These are phyloP conservation scores for Orbilia quercus DNA, from an alignment of 2,329 filamentous ascomycete genomes.

Conservation along the genomic window DNA sequence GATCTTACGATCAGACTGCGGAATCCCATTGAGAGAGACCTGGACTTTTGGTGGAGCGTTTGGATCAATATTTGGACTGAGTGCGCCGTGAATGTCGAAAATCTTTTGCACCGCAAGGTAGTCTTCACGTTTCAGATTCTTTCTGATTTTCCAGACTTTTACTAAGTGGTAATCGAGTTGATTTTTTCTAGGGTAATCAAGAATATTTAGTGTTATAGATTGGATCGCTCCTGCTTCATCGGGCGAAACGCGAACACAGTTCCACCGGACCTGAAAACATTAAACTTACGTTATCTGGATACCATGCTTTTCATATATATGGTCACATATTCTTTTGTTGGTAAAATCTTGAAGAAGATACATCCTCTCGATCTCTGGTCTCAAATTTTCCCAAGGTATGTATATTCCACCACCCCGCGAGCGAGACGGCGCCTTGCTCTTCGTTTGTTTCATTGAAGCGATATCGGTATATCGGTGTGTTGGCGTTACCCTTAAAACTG, in stretches of 20 bases:
- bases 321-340: background rate
- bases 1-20: constrained; percentile 1
- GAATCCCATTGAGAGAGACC: constrained; percentile 7
- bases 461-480: too few species aligned
- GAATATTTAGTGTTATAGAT: too few species aligned
- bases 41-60: background rate
- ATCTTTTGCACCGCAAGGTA: constrained; percentile 5
- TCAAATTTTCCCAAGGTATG: background rate
- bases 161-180: constrained; percentile 14
- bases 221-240: too few species aligned
- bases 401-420: too few species aligned
- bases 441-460: too few species aligned
- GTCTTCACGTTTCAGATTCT: constrained; percentile 22
- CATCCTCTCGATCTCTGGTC: background rate
- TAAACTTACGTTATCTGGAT: constrained; percentile 8
- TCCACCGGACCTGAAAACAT: too few species aligned
- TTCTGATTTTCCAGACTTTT: constrained; percentile 19
- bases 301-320: background rate
- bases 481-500: too few species aligned
- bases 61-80: background rate
- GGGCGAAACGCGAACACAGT: too few species aligned
- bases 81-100: background rate
- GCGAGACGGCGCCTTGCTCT: too few species aligned
- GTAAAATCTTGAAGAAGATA: constrained; percentile 1
- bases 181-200: constrained; percentile 1